Conservation (phyloP, 108 stramenopile genomes). For the Cyclotella sp. region DNA sequence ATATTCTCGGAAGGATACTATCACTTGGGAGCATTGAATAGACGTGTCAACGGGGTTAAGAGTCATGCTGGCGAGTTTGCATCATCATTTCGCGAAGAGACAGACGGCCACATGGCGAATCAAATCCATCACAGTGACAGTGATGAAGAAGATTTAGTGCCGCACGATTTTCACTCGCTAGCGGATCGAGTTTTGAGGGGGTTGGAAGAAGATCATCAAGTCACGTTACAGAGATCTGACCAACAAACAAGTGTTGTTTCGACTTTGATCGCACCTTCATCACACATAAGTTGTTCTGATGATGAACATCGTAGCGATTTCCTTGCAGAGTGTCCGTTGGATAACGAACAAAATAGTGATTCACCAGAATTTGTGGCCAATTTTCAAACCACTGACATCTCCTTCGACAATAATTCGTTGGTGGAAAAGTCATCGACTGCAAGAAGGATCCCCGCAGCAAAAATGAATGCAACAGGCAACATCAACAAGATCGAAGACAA, state of each 20-base stretch:
- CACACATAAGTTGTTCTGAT: neutral
- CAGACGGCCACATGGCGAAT: conserved; percentile 5
- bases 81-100: conserved; percentile 6
- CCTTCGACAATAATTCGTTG: neutral
- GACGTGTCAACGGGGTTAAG: conserved; percentile 47
- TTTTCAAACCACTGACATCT: neutral
- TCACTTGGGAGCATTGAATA: conserved; percentile 31
- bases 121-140: neutral
- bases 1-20: conserved; percentile 35
- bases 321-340: neutral
- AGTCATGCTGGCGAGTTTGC: conserved; percentile 18
- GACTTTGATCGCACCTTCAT: neutral
- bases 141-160: conserved; percentile 25
- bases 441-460: conserved; percentile 4
- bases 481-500: neutral
- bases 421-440: neutral
- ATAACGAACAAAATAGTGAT: neutral
- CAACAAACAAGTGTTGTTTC: neutral
- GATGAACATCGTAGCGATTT: neutral
- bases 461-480: neutral
- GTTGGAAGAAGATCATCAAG: conserved; percentile 46
- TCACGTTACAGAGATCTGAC: conserved; percentile 25
- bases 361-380: conserved; percentile 6
- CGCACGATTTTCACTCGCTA: conserved; percentile 42
- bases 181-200: conserved; percentile 50